Percentiles rank a stretch among this genome's conserved stretches.
These are phyloP conservation scores for Gnaphalium uliginosum DNA, from an alignment of 129 eudicot genomes.

Conservation along the genomic window DNA sequence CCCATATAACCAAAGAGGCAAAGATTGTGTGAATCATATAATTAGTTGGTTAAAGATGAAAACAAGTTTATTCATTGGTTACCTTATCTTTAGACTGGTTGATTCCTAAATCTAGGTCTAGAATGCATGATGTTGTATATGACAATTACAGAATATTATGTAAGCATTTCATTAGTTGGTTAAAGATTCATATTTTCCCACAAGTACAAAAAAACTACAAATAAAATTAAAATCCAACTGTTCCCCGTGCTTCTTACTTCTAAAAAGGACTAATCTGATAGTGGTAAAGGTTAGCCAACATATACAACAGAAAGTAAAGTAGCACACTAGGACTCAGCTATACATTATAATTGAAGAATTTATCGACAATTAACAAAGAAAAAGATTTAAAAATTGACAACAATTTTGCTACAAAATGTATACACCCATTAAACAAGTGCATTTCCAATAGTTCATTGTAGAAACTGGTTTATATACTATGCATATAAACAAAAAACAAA, in stretches of 20 bases:
- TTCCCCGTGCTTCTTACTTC: neutral
- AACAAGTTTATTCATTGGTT: neutral
- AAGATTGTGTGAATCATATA: neutral
- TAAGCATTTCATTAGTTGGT: neutral
- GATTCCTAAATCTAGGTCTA: neutral
- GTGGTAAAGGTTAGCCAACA: neutral
- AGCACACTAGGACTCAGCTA: neutral
- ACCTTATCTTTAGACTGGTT: neutral
- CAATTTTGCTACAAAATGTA: neutral
- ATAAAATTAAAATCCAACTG: neutral
- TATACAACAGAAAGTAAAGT: neutral
- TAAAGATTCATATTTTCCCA: neutral
- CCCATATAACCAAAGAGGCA: neutral
- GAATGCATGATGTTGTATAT: too few relatives aligned
- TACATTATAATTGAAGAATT: neutral
- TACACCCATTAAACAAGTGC: neutral
- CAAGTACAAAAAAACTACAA: neutral
- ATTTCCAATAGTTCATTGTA: neutral
- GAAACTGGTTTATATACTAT: neutral
- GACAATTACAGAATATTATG: neutral
- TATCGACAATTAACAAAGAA: neutral
- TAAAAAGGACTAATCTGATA: neutral
- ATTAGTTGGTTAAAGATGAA: neutral
- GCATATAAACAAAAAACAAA: neutral
- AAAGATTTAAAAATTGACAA: neutral